Conservation (phyloP, 2,329 filamentous ascomycete genomes). For the Capronia americana region DNA sequence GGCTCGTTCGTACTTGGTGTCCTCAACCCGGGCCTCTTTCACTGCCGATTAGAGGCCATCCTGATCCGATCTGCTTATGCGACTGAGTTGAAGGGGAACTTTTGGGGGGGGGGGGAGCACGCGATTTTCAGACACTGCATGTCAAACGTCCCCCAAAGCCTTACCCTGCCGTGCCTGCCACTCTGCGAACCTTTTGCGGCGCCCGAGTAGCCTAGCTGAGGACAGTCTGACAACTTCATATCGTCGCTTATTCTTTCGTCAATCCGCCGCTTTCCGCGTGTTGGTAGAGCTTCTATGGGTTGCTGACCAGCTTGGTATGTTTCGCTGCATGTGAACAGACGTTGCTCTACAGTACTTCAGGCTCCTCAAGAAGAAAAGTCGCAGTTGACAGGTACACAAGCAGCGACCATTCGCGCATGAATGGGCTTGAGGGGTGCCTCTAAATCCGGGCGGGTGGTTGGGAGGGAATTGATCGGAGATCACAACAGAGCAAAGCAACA, state of each 20-base stretch:
- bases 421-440: constrained; percentile 18
- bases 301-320: not conserved
- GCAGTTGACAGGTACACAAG: constrained; percentile 6
- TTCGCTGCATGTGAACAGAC: not conserved
- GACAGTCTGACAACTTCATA: constrained; percentile 11
- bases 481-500: constrained; percentile 13
- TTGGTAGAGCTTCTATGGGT: not conserved
- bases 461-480: not conserved
- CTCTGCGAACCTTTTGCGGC: not conserved
- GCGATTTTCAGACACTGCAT: constrained; percentile 5
- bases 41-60: constrained; percentile 19
- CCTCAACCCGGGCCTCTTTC: constrained; percentile 8
- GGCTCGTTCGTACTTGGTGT: constrained; percentile 18
- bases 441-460: constrained; percentile 14
- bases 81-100: not conserved
- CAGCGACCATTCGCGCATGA: constrained; percentile 6
- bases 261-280: not conserved
- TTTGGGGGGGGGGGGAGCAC: not conserved
- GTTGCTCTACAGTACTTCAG: not conserved
- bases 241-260: constrained; percentile 10
- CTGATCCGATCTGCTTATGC: constrained; percentile 3
- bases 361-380: not conserved
- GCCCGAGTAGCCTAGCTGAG: not conserved
- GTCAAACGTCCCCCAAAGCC: not conserved
- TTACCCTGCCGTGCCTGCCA: not conserved